Evolutionary conservation across 768 basidiomycete species (phyloP).

Genomic region (Podaxis sp.): DNA sequence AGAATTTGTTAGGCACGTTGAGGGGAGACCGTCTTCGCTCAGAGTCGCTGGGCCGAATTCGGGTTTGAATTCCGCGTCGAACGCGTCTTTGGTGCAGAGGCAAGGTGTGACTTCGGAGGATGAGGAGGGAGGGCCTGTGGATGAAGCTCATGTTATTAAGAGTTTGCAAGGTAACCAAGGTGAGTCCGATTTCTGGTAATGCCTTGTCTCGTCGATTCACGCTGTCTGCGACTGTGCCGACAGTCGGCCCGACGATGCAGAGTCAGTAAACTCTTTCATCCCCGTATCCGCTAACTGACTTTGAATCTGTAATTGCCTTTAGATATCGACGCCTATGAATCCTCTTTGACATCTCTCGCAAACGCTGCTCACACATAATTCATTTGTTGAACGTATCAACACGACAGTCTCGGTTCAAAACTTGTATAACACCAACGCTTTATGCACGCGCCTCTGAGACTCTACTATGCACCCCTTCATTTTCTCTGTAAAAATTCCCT

Average conservation of each 20-base stretch:
- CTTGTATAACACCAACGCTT: not conserved
- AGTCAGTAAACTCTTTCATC: not conserved
- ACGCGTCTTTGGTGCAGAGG: conserved; percentile 14
- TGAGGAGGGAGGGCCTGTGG: conserved; percentile 20
- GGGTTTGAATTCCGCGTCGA: conserved; percentile 11
- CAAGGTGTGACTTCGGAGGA: conserved; percentile 19
- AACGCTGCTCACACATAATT: not conserved
- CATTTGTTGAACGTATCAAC: not conserved
- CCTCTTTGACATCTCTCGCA: conserved; percentile 2
- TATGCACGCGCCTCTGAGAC: not conserved
- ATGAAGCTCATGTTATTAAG: conserved; percentile 20
- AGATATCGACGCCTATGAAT: conserved; percentile 9
- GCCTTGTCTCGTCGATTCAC: not conserved
- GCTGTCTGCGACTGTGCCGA: not conserved
- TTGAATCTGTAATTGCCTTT: not conserved
- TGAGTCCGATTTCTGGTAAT: not conserved
- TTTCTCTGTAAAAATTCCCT: not conserved
- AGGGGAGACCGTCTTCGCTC: conserved; percentile 41
- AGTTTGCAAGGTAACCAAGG: conserved; percentile 9
- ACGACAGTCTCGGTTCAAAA: not conserved
- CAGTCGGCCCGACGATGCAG: conserved; percentile 6
- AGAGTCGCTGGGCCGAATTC: conserved; percentile 18
- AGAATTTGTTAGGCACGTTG: conserved; percentile 63
- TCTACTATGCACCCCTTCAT: not conserved
- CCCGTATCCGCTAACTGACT: not conserved